Percentiles rank a stretch among this genome's conserved stretches.
Conservation (phyloP, 1,139 yeast species). For the Starmera stellimalicola region DNA sequence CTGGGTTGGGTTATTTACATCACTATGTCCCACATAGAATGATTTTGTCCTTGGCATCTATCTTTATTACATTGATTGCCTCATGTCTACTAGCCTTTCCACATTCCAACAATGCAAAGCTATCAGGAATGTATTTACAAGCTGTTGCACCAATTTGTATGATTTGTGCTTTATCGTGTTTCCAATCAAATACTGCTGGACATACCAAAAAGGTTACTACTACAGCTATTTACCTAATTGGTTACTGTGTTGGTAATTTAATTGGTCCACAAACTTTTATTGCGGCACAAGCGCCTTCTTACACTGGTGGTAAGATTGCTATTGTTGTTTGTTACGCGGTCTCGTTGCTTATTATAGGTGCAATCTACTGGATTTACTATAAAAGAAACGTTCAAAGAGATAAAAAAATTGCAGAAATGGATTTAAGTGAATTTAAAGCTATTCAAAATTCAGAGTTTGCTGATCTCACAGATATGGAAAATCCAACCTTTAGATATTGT, state of each 20-base stretch:
- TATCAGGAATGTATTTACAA: slow-evolving; percentile 1
- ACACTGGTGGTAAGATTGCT: slow-evolving; percentile 32
- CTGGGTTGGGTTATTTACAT: slow-evolving; percentile 23
- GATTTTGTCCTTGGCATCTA: neutral
- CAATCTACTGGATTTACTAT: slow-evolving; percentile 16
- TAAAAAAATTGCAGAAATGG: slow-evolving; percentile 4
- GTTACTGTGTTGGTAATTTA: slow-evolving; percentile 49
- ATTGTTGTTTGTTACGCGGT: slow-evolving; percentile 22
- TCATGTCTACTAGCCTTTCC: neutral
- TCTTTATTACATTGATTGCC: neutral
- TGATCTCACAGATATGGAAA: slow-evolving; percentile 38
- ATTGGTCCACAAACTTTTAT: slow-evolving; percentile 50
- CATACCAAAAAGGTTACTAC: slow-evolving; percentile 45
- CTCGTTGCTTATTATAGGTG: slow-evolving; percentile 10
- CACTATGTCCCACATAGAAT: slow-evolving; percentile 1
- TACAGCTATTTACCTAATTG: slow-evolving; percentile 34
- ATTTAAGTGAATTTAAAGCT: slow-evolving; percentile 16
- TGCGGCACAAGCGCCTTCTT: slow-evolving; percentile 28
- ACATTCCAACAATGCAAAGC: neutral
- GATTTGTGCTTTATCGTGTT: slow-evolving; percentile 1
- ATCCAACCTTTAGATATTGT: slow-evolving; percentile 34
- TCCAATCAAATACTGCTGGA: slow-evolving; percentile 41
- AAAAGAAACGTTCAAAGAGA: slow-evolving; percentile 16
- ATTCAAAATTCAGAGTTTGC: slow-evolving; percentile 34
- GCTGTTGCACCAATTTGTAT: neutral